Conservation (phyloP, 2,329 filamentous ascomycete genomes). For the Talaromyces sp. region DNA sequence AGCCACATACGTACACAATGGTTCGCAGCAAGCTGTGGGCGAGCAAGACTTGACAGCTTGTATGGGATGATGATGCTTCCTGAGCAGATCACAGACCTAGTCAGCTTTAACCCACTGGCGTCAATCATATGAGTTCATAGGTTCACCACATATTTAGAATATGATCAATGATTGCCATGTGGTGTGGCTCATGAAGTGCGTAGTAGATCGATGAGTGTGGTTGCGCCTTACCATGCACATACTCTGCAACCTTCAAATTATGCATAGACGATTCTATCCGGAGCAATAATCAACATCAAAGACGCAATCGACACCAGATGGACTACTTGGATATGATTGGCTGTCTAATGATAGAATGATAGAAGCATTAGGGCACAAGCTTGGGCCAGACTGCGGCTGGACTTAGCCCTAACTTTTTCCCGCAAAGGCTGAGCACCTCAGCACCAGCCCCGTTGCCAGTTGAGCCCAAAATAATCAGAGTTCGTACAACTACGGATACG, state of each 20-base stretch:
- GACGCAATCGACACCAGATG: background rate
- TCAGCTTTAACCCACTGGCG: background rate
- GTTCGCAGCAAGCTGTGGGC: too few relatives aligned
- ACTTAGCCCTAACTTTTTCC: background rate
- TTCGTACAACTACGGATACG: background rate
- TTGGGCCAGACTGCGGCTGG: background rate
- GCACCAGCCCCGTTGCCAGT: background rate
- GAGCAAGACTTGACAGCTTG: too few relatives aligned
- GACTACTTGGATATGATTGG: background rate
- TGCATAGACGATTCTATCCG: background rate
- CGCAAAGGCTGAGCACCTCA: background rate
- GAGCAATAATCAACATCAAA: background rate
- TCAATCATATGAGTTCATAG: background rate
- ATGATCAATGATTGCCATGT: background rate
- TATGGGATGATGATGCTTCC: background rate
- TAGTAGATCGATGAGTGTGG: background rate
- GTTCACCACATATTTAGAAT: background rate
- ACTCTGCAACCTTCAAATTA: background rate
- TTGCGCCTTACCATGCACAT: background rate
- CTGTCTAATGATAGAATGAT: conserved; percentile 9
- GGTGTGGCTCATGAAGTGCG: background rate
- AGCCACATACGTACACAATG: too few relatives aligned
- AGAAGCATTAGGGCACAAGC: conserved; percentile 1
- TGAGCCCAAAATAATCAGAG: conserved; percentile 3
- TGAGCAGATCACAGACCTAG: background rate